phyloP scores from a whole-genome alignment of 345 rosid species.

The Murraya koenigii region DNA sequence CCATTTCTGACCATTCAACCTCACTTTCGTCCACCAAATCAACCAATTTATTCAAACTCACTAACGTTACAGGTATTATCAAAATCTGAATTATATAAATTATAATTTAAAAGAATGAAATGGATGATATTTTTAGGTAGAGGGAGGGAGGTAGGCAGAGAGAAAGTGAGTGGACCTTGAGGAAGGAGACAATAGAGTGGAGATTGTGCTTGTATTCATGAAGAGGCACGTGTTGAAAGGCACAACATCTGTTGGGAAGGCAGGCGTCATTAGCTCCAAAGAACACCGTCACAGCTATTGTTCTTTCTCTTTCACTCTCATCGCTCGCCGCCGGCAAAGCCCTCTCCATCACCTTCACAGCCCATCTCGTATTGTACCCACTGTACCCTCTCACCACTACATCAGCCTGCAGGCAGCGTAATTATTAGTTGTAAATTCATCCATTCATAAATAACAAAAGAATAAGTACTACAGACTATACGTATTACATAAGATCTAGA shows the following conservation, averaged over 20 bases:
- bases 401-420: slow-evolving; percentile 35
- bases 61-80: too few species aligned
- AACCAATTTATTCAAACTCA: background rate
- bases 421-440: slow-evolving; percentile 3
- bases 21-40: background rate
- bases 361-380: slow-evolving; percentile 92
- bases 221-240: slow-evolving; percentile 89
- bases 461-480: background rate
- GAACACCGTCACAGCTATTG: slow-evolving; percentile 71
- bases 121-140: background rate
- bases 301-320: slow-evolving; percentile 15
- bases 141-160: background rate
- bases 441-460: background rate
- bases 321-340: slow-evolving; percentile 45
- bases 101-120: background rate
- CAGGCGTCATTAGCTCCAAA: slow-evolving; percentile 96
- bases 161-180: slow-evolving; percentile 50
- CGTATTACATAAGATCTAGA: too few species aligned
- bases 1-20: background rate
- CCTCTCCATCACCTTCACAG: slow-evolving; percentile 53
- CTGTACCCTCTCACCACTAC: slow-evolving; percentile 74
- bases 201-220: slow-evolving; percentile 68
- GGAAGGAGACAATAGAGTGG: slow-evolving; percentile 50
- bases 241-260: slow-evolving; percentile 70
- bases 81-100: too few species aligned